Evolutionary conservation across 495 filamentous ascomycete genomes (phyloP), one percentile per base, ranked within the genome.

Genomic region (Usnea hakonensis): DNA sequence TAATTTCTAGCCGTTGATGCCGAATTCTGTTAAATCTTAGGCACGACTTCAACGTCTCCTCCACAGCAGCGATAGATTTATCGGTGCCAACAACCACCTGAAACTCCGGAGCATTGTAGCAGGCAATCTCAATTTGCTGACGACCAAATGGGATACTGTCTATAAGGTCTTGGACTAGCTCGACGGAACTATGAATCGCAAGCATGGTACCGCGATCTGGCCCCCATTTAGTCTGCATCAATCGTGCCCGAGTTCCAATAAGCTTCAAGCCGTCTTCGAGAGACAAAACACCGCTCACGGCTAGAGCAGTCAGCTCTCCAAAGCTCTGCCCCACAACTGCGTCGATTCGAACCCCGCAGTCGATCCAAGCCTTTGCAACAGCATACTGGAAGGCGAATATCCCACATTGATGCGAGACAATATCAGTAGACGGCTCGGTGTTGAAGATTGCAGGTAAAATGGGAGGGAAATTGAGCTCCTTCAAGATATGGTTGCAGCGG

Each of bases 281-380:
- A 13, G 65, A 74, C 1, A 79, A 55, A 2, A 60, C 55, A 0
- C 72, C 77, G 17, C 77, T 73, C 0, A 81, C 55, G 55, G 69
- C 72, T 1, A 81, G 54, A 2, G 75, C 78, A 0, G 76, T 78
- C 14, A 80, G 60, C 54, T 81, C 73, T 1, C 77, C 79, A 61
- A 82, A 78, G 66, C 77, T 80, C 61, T 85, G 82, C 5, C 82
- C 82, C 13, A 82, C 67, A 9, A 83, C 68, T 3, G 76, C 71
- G 14, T 58, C 61, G 0, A 76, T 61, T 37, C 65, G 36, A 1
- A 77, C 9, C 0, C 79, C 79, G 57, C 68, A 74, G 32, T 79
- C 74, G 0, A 82, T 78, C 80, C 80, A 84, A 9, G 65, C 46
- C 33, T 64, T 72, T 2, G 80, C 78, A 48, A 63, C 74, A 2